phyloP scores from a whole-genome alignment of 192 early-diverging fungal genomes.

The Linnemannia hyalina region DNA sequence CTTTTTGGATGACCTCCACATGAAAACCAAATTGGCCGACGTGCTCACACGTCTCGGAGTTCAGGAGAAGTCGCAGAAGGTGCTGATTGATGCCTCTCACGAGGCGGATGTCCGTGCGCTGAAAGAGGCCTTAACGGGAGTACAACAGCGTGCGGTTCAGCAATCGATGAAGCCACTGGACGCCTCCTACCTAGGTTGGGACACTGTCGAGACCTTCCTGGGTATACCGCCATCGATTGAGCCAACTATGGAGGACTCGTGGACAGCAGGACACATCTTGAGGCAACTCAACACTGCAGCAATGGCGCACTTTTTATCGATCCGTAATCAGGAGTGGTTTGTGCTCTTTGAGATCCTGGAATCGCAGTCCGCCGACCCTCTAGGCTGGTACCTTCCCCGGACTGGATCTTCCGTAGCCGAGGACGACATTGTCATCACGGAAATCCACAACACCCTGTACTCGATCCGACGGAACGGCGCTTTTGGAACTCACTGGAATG shows the following conservation, averaged over 20 bases:
- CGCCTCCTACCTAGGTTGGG: background rate
- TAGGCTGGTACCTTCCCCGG: constrained; percentile 62
- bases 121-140: background rate
- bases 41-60: constrained; percentile 14
- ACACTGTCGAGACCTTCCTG: constrained; percentile 35
- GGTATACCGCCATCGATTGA: background rate
- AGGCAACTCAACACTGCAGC: constrained; percentile 52
- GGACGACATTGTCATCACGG: constrained; percentile 73
- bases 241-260: constrained; percentile 40
- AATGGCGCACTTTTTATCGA: constrained; percentile 45
- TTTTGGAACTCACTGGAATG: constrained; percentile 60
- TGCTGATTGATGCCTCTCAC: constrained; percentile 8
- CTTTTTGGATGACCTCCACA: constrained; percentile 70
- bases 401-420: constrained; percentile 44
- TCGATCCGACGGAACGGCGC: constrained; percentile 62
- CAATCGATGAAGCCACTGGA: constrained; percentile 40
- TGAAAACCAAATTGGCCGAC: constrained; percentile 56
- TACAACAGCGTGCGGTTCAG: constrained; percentile 32
- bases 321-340: constrained; percentile 64
- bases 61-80: constrained; percentile 16
- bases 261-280: constrained; percentile 33
- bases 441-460: constrained; percentile 75
- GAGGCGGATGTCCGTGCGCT: background rate
- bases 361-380: constrained; percentile 59
- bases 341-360: constrained; percentile 62